Percentiles rank a stretch among this genome's conserved stretches.
phyloP scores from a whole-genome alignment of 2,329 filamentous ascomycete species.

The Claviceps pusilla region DNA sequence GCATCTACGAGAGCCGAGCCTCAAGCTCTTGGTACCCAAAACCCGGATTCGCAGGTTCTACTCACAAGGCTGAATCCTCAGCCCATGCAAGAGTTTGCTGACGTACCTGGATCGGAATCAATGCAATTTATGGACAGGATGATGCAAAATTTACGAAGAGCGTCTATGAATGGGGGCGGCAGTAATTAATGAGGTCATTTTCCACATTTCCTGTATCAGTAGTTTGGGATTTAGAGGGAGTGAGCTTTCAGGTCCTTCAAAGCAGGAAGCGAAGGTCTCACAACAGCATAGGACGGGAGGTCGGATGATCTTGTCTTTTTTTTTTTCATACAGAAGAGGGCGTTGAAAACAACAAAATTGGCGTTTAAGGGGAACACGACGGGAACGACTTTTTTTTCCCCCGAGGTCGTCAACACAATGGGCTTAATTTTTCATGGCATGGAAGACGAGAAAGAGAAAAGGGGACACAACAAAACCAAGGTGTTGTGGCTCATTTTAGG shows the following conservation, averaged over 20 bases:
- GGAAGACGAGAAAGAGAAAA: neutral
- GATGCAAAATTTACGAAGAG: conserved; percentile 34
- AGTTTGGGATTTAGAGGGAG: neutral
- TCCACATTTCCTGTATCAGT: neutral
- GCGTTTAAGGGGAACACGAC: neutral
- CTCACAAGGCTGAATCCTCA: neutral
- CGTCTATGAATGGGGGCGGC: conserved; percentile 11
- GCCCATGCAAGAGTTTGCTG: conserved; percentile 21
- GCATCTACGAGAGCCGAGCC: neutral
- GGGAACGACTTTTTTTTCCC: neutral
- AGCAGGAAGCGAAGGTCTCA: neutral
- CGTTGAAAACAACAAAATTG: neutral
- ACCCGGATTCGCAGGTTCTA: neutral
- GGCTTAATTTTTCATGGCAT: neutral
- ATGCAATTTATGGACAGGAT: conserved; percentile 36
- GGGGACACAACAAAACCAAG: neutral
- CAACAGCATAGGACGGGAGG: neutral
- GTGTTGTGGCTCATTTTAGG: neutral
- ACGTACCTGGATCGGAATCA: conserved; percentile 29
- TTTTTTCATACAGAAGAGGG: neutral
- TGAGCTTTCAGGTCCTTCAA: neutral
- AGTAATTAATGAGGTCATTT: neutral
- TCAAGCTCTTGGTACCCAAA: neutral
- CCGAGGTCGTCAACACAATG: neutral
- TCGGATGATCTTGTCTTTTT: neutral